Base-by-base conservation (phyloP, 768 basidiomycete genomes). In the Neoboletus brunneissimus region DNA sequence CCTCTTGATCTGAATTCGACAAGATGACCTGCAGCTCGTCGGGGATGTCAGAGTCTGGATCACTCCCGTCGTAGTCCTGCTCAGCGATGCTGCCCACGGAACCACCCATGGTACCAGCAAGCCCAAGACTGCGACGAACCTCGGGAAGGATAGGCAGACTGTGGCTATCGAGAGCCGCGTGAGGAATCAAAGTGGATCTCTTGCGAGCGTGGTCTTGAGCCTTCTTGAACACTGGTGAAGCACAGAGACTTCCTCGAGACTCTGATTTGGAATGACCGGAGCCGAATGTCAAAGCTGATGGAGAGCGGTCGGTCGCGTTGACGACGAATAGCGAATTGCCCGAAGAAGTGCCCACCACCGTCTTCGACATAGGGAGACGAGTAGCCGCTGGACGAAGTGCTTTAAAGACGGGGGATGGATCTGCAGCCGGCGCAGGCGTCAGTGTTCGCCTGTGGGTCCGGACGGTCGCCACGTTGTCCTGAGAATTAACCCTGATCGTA, bases 41-140 rank as follows among this genome's bases (percentile, higher is more conserved):
- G 1, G 91, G 89, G n/a, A 91, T 88, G 62, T 93, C 89, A 2
- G 85, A 88, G 67, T 90, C 85, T 0, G 81, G 86, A 63, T 89
- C 86, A 10, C 81, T 81, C 3, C 73, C 76, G 37, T 86, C 80
- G 9, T 79, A 60, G 20, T 77, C 78, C 16, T 73, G 73, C 52
- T 76, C 78, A 1, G 68, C 70, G 48, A 79, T 79, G 23, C 79
- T 79, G 4, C 75, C 76, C 47, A 81, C 75, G 0, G 81, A 83
- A 1, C 81, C 81, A 11, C 88, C 88, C 74, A 90, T 79, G 0
- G 87, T 89, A 0, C 87, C 88, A 15, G 75, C 72, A 71, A 88
- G 79, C 0, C 87, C 85, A 18, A 89, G 72, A n/a, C 75, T 76
- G 42, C 79, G 79, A 61, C 82, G 78, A 20, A 77, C 76, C 51